Evolutionary conservation across 495 filamentous ascomycete genomes (phyloP), one percentile per base, ranked within the genome.

Genomic region (Xylaria nigripes): DNA sequence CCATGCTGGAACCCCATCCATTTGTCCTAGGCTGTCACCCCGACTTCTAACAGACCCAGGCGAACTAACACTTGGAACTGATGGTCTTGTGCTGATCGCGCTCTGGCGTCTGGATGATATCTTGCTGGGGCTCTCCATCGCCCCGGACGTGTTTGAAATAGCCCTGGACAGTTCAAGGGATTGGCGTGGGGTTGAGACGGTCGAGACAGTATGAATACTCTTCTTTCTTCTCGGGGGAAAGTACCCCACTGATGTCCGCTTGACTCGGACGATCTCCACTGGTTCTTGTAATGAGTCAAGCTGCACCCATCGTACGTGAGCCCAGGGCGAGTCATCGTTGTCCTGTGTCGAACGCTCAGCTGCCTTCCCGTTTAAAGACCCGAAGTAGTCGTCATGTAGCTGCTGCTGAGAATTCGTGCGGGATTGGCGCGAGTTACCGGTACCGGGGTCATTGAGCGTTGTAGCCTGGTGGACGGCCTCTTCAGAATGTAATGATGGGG

Each of bases 161-260:
- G 58, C 48, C 40, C 61, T 77, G 5, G 78, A 79, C 48, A 84
- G 63, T 43, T 88, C 85, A 22, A 81, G 60, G 4, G 84, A 87
- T n/a, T 70, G 73, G 15, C 80, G 75, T 5, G 85, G 83, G 6
- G 83, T 84, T 19, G 80, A 81, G 16, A 78, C 52, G 36, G 80
- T 70, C 1, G 81, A 82, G 9, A 68, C 70, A 8, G 79, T 75
- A 40, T 80, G 70, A 7, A 72, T 57, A 57, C 72, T 79, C 75
- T 95, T 96, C 76, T 90, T 88, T 61, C 93, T 80, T 1, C 89
- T 81, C 13, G 89, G 89, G 1, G 93, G 92, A 63, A 96, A 97
- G 69, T 90, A 96, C 24, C 92, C 93, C 19, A 96, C 73, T 3
- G 86, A 78, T 69, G 84, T 82, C 47, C 89, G 83, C 22, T 89